phyloP scores from a whole-genome alignment of 148 eudicot species.

The Simmondsia chinensis region DNA sequence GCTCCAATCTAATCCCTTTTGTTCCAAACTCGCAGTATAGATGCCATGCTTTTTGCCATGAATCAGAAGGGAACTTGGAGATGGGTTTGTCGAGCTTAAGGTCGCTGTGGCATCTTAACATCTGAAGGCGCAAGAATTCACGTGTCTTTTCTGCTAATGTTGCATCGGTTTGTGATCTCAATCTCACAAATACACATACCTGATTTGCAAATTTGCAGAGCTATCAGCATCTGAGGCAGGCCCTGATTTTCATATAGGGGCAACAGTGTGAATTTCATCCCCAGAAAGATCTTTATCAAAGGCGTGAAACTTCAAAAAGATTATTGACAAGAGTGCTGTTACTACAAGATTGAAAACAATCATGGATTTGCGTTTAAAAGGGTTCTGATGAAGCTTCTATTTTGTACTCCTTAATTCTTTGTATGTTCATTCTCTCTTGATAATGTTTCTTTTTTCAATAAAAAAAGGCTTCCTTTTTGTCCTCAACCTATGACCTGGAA shows the following conservation, averaged over 20 bases:
- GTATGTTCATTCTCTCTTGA: no score
- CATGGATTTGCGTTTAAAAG: no score
- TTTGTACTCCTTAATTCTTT: no score
- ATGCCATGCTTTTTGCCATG: conserved; percentile 69
- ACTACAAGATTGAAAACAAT: no score
- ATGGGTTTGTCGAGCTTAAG: conserved; percentile 54
- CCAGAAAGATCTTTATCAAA: no score
- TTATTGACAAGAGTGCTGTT: no score
- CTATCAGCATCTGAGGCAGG: neutral
- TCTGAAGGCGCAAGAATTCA: conserved; percentile 49
- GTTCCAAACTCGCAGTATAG: conserved; percentile 84
- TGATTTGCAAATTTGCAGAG: conserved; percentile 14
- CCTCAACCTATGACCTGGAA: no score
- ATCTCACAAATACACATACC: conserved; percentile 54
- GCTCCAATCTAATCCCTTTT: conserved; percentile 52
- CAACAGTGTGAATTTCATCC: no score
- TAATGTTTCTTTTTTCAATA: no score
- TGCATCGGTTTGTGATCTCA: conserved; percentile 24
- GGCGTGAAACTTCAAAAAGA: no score
- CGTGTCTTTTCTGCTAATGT: conserved; percentile 23
- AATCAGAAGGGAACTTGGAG: conserved; percentile 23
- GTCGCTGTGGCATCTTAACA: conserved; percentile 59
- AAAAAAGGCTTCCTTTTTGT: no score
- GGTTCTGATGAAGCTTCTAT: no score
- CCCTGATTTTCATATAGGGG: neutral